phyloP scores from a whole-genome alignment of 2,329 filamentous ascomycete species.

The Waltergamsia citrina region DNA sequence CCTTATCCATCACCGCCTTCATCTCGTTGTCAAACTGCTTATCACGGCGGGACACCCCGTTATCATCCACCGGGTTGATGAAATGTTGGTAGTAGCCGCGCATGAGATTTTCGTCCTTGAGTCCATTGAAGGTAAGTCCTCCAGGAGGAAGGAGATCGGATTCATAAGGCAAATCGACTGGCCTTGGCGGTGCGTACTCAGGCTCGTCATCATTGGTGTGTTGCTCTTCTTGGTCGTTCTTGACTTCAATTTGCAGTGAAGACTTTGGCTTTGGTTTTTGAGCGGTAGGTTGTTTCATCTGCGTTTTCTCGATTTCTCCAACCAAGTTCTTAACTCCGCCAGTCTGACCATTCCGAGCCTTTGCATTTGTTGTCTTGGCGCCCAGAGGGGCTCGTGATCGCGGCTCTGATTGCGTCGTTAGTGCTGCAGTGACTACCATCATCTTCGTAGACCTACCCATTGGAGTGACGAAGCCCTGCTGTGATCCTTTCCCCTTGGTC shows the following conservation, averaged over 20 bases:
- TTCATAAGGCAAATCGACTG: conserved; percentile 50
- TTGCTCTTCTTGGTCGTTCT: conserved; percentile 38
- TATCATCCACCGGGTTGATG: conserved; percentile 54
- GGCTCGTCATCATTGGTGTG: conserved; percentile 48
- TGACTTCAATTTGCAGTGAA: conserved; percentile 41
- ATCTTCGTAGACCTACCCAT: conserved; percentile 48
- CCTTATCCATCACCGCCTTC: conserved; percentile 40
- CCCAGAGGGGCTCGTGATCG: conserved; percentile 64
- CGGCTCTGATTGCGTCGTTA: not conserved
- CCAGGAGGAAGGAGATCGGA: conserved; percentile 57
- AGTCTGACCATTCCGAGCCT: conserved; percentile 59
- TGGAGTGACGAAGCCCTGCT: conserved; percentile 63
- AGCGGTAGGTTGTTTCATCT: conserved; percentile 46
- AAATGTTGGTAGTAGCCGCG: conserved; percentile 54
- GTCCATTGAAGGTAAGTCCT: conserved; percentile 43
- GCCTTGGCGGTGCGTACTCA: conserved; percentile 79
- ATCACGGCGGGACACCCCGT: conserved; percentile 54
- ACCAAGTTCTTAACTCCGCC: conserved; percentile 51
- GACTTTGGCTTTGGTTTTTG: conserved; percentile 51
- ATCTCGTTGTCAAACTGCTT: conserved; percentile 48
- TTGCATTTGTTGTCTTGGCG: conserved; percentile 94
- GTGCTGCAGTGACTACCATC: not conserved
- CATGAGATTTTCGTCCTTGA: conserved; percentile 49
- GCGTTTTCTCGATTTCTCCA: conserved; percentile 53
- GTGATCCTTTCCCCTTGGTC: conserved; percentile 36